A percentile compares a stretch with the other conserved stretches of the same genome.
These are phyloP conservation scores for Tetracladium marchalianum DNA, from an alignment of 495 filamentous ascomycete genomes.

Conservation along the genomic window DNA sequence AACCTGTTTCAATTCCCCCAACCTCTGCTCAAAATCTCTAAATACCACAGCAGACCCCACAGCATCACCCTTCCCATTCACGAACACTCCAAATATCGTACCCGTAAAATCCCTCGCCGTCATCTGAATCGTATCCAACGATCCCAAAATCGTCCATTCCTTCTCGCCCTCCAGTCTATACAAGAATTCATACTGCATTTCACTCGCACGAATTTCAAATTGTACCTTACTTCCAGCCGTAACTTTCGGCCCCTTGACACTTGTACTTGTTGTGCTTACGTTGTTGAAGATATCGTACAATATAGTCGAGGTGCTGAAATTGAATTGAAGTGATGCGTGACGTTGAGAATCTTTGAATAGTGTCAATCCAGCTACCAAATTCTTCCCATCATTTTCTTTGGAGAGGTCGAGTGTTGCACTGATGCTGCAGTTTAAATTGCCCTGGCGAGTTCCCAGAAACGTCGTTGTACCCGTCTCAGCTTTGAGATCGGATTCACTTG, in stretches of 20 bases:
- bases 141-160: background rate
- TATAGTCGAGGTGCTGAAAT: background rate
- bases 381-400: background rate
- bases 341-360: slow-evolving; percentile 9
- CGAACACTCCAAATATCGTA: slow-evolving; percentile 7
- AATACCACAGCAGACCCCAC: no score
- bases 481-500: background rate
- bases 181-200: background rate
- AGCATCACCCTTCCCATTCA: background rate
- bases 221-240: background rate
- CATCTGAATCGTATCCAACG: slow-evolving; percentile 4
- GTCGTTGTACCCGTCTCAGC: background rate
- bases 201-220: slow-evolving; percentile 4
- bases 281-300: background rate
- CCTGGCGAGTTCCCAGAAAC: slow-evolving; percentile 3
- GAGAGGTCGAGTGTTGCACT: background rate
- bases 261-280: background rate
- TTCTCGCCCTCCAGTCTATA: background rate
- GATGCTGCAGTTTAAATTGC: background rate
- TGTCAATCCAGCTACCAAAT: slow-evolving; percentile 3
- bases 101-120: slow-evolving; percentile 10
- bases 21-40: no score
- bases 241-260: no score
- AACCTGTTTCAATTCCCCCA: no score
- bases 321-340: slow-evolving; percentile 4